Base-by-base conservation (phyloP, 108 stramenopile genomes). In the Nitzschia sp. region DNA sequence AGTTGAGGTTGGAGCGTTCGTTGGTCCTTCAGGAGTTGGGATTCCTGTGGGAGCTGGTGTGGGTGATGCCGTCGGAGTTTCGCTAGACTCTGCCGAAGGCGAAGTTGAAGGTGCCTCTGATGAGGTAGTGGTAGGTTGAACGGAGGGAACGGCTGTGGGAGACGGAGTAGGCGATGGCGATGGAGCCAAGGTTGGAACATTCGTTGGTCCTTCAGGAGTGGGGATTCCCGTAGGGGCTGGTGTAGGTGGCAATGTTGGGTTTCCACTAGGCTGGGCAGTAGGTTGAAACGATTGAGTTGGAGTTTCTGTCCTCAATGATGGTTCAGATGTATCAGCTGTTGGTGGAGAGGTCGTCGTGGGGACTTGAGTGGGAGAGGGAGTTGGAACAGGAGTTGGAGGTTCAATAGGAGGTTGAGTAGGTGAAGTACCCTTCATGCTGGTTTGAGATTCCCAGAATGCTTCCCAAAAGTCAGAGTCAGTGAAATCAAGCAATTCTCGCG, bases 391-490 rank as follows among this genome's bases (percentile, higher is more conserved):
- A 3, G 66, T 56, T 5, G 66, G 50, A 8, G 54, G 21, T 1
- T 11, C 39, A 42, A 22, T 22, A 20, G 66, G 66, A 17, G 21
- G 10, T 19, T 2, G 1, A 14, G 66, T 67, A 15, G 22, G 51
- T 6, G 42, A 21, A 14, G 50, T 14, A 14, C 5, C 20, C 10
- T 48, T 48, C 63, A 53, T 65, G 38, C 51, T 65, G 20, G 51
- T 9, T 46, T 21, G 12, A 39, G 26, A 22, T 11, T 58, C 38
- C 26, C n/a, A 12, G 43, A 22, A 62, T 1, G 10, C 43, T 24
- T 62, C 61, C 61, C 61, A 62, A 38, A 62, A 62, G 15, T 58
- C 37, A 6, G 22, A 58, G 3, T 37, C 57, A 58, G 6, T 58
- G 38, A 58, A 58, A 29, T 58, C 57, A 10, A 58, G 7, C 10